Conservation (phyloP, 768 basidiomycete genomes). For the Kwoniella mangroviensis region DNA sequence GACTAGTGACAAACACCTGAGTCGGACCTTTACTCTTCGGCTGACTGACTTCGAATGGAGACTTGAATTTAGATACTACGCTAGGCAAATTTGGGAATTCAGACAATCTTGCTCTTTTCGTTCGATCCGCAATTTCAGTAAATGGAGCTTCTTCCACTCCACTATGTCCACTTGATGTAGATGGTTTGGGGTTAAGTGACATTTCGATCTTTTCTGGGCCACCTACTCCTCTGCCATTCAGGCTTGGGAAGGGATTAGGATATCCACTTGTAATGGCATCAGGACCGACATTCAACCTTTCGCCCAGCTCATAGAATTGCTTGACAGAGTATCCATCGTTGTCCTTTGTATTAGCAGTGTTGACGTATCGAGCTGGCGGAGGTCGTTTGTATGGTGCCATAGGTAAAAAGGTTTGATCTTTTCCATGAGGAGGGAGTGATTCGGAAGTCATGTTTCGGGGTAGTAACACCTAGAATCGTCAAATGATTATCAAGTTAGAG, state of each 20-base stretch:
- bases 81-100: conserved; percentile 29
- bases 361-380: background rate
- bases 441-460: conserved; percentile 49
- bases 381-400: conserved; percentile 38
- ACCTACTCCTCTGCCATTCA: background rate
- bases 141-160: conserved; percentile 27
- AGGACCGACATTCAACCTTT: conserved; percentile 41
- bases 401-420: conserved; percentile 27
- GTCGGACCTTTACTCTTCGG: conserved; percentile 18
- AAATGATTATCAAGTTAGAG: too few relatives aligned
- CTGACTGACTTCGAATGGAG: conserved; percentile 28
- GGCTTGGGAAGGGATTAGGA: background rate
- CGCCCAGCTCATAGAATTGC: conserved; percentile 38
- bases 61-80: conserved; percentile 29
- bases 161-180: background rate
- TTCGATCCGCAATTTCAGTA: conserved; percentile 22
- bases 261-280: conserved; percentile 22
- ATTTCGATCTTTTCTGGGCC: conserved; percentile 12
- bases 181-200: conserved; percentile 10
- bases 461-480: conserved; percentile 30
- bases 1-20: conserved; percentile 34
- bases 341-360: background rate
- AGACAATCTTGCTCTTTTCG: conserved; percentile 16
- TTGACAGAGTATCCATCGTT: conserved; percentile 13
- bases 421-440: conserved; percentile 25